Base-by-base conservation (phyloP, 768 basidiomycete genomes). In the Thelephora aurantiotincta region DNA sequence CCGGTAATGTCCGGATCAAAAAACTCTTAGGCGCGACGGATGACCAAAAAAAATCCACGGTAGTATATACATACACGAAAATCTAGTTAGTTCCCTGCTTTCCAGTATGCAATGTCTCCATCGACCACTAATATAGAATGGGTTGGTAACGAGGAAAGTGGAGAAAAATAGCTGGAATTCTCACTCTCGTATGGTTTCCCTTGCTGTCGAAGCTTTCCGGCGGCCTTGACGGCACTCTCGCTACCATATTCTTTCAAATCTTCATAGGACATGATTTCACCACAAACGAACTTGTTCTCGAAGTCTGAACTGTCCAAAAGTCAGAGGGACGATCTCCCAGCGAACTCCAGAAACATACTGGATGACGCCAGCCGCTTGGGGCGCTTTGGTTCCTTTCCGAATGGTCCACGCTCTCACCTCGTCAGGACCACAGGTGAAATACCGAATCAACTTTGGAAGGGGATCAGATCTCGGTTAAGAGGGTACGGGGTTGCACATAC, bases 321-420 rank as follows among this genome's bases (percentile, higher is more conserved):
- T 30, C 43, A 34, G 35, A 12, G 5, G 20, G 11, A n/a, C 35
- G 16, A 35, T 13, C 34, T 14, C 11, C 2, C 5, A 2, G 5
- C 20, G 6, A n/a, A 14, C 19, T 42, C 16, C 35, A 30, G 33
- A 23, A 11, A 71, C 84, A 45, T 59, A 90, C 84, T 98, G 94
- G 59, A 98, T 98, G 54, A 98, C 91, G 64, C 96, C 96, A 35
- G 96, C 96, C 6, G 96, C 96, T 61, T 91, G 86, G 2, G 94
- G 96, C 1, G 96, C 94, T 62, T 92, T 96, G 22, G 83, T 93
- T 18, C 90, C 92, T 50, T 78, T 80, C 50, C 93, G 74, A 59
- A 99, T 90, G 1, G 93, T 98, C 96, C 96, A 99, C 6, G 94
- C 94, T 46, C 96, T 84, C 7, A 97, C 92, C 68, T 97, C 94